These are phyloP conservation scores for Candida sojae DNA, from an alignment of 1,139 yeast species.

Conservation along the genomic window DNA sequence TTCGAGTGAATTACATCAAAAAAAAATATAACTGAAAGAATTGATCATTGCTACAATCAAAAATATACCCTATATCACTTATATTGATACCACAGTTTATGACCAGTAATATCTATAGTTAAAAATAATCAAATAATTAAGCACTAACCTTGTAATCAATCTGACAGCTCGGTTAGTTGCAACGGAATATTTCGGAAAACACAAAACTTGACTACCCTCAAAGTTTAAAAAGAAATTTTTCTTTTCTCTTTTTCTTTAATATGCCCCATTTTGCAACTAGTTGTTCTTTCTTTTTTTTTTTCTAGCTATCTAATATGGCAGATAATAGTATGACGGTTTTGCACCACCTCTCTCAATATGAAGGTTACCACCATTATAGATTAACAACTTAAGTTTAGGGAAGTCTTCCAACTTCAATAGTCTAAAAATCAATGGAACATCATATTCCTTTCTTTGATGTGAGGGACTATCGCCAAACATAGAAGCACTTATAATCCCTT, in stretches of 20 bases:
- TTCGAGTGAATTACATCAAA: too few species aligned
- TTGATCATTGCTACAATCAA: too few species aligned
- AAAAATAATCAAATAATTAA: too few species aligned
- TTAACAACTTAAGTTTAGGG: background rate
- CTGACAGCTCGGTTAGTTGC: background rate
- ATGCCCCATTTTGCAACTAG: background rate
- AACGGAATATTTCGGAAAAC: slow-evolving; percentile 3
- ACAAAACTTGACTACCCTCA: background rate
- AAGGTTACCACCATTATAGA: background rate
- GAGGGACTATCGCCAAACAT: background rate
- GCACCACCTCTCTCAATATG: background rate
- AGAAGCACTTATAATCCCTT: background rate
- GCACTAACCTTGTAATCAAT: background rate
- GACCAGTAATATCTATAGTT: too few species aligned
- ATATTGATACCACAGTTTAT: too few species aligned
- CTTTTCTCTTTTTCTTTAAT: too few species aligned
- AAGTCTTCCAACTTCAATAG: background rate
- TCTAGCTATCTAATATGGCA: background rate
- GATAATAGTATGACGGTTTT: background rate
- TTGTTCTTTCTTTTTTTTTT: background rate
- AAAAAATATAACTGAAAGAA: too few species aligned
- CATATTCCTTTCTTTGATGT: background rate
- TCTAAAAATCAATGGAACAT: background rate
- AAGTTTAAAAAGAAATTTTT: too few species aligned
- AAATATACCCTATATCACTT: too few species aligned